Conservation (phyloP, 768 basidiomycete species). For the Tulasnella sp. region DNA sequence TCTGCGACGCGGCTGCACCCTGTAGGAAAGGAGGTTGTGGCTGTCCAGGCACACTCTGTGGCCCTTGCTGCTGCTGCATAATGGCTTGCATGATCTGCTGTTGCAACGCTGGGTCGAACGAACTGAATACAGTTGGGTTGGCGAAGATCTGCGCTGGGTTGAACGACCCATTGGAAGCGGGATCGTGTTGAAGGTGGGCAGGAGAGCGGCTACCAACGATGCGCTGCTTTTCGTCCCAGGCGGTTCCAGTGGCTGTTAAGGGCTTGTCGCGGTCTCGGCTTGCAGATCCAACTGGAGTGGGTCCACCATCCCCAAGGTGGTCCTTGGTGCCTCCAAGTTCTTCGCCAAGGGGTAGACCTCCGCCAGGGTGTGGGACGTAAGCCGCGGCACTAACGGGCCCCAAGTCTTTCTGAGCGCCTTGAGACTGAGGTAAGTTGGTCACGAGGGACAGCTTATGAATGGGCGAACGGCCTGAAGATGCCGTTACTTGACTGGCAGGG, state of each 20-base stretch:
- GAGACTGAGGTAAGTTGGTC: slow-evolving; percentile 50
- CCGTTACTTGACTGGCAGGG: background rate
- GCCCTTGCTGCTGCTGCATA: background rate
- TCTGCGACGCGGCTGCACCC: background rate
- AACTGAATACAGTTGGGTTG: slow-evolving; percentile 16
- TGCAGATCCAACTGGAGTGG: background rate
- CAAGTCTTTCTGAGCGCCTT: slow-evolving; percentile 29
- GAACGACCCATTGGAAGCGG: slow-evolving; percentile 29
- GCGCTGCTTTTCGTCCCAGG: slow-evolving; percentile 65
- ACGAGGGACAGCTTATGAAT: slow-evolving; percentile 46
- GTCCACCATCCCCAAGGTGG: slow-evolving; percentile 20
- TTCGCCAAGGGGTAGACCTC: slow-evolving; percentile 11
- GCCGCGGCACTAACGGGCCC: slow-evolving; percentile 47
- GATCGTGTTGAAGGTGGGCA: slow-evolving; percentile 58
- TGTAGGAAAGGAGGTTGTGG: background rate
- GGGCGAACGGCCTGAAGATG: slow-evolving; percentile 12
- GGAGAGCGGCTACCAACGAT: slow-evolving; percentile 46
- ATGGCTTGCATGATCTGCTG: slow-evolving; percentile 16
- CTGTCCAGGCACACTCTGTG: slow-evolving; percentile 1
- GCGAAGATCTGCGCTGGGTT: background rate
- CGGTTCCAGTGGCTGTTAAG: slow-evolving; percentile 29
- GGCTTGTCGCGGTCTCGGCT: slow-evolving; percentile 21
- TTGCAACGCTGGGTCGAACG: slow-evolving; percentile 8
- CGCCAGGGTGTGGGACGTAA: slow-evolving; percentile 38
- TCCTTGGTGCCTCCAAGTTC: slow-evolving; percentile 6